phyloP scores from a whole-genome alignment of 2,329 filamentous ascomycete species.

The Scytalidium sp. region DNA sequence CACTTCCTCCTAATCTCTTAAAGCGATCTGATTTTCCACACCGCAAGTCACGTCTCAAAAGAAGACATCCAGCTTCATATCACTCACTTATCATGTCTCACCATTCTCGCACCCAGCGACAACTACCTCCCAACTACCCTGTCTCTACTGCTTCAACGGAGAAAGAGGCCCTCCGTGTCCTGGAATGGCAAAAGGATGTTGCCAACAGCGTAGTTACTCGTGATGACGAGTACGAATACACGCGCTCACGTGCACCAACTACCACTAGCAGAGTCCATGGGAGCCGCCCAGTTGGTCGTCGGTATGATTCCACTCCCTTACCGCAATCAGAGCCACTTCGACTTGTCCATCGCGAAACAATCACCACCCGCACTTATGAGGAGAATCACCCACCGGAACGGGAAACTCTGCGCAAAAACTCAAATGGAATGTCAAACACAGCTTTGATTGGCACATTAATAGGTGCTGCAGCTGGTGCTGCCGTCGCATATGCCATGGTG shows the following conservation, averaged over 20 bases:
- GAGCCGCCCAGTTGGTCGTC: constrained; percentile 2
- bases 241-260: neutral
- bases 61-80: neutral
- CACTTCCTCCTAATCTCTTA: neutral
- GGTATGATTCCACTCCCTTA: constrained; percentile 7
- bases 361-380: constrained; percentile 8
- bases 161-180: constrained; percentile 33
- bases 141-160: constrained; percentile 15
- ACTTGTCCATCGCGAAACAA: constrained; percentile 7
- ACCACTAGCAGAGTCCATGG: constrained; percentile 2
- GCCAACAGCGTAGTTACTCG: constrained; percentile 22
- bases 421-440: constrained; percentile 47
- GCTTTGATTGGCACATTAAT: constrained; percentile 73
- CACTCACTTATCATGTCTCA: neutral
- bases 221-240: constrained; percentile 7
- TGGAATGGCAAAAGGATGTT: constrained; percentile 40
- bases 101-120: neutral
- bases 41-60: neutral
- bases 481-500: constrained; percentile 72
- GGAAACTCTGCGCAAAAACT: constrained; percentile 4
- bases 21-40: neutral
- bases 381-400: neutral
- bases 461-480: constrained; percentile 75
- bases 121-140: constrained; percentile 2
- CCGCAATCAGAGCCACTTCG: constrained; percentile 2